phyloP scores from a whole-genome alignment of 2,329 filamentous ascomycete genomes.

The Graphilbum sp. region DNA sequence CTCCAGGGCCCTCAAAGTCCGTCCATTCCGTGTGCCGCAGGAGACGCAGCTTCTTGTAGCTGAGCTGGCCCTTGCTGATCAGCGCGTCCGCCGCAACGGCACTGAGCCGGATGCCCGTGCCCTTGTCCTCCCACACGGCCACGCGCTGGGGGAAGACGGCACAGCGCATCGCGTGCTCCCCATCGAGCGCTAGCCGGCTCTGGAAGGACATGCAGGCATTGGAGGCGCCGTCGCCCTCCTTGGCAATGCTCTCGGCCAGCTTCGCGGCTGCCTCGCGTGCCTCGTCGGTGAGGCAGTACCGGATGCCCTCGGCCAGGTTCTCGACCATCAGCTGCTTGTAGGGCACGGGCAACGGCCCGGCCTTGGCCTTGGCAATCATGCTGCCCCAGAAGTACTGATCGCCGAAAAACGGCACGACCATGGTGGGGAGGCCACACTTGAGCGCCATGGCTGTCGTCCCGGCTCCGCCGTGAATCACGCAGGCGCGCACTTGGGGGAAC shows the following conservation, averaged over 20 bases:
- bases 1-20: slow-evolving; percentile 59
- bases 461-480: slow-evolving; percentile 63
- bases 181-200: slow-evolving; percentile 34
- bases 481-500: slow-evolving; percentile 48
- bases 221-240: slow-evolving; percentile 49
- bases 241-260: slow-evolving; percentile 44
- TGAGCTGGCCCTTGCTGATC: slow-evolving; percentile 41
- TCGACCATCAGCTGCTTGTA: slow-evolving; percentile 51
- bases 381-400: slow-evolving; percentile 67
- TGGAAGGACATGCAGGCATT: slow-evolving; percentile 57
- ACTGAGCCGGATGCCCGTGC: slow-evolving; percentile 42
- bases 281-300: slow-evolving; percentile 46
- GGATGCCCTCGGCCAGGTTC: slow-evolving; percentile 53
- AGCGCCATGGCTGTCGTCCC: slow-evolving; percentile 61
- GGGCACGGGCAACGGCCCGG: slow-evolving; percentile 49
- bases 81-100: slow-evolving; percentile 49
- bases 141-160: slow-evolving; percentile 45
- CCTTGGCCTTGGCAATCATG: slow-evolving; percentile 47
- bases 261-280: slow-evolving; percentile 38
- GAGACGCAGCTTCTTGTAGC: slow-evolving; percentile 47
- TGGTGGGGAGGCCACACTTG: slow-evolving; percentile 54
- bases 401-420: slow-evolving; percentile 67
- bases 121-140: slow-evolving; percentile 50
- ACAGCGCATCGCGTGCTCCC: slow-evolving; percentile 43
- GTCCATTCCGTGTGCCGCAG: slow-evolving; percentile 58